Evolutionary conservation across 768 basidiomycete genomes (phyloP), one percentile per base, ranked within the genome.

Genomic region (Kockovaella imperatae): DNA sequence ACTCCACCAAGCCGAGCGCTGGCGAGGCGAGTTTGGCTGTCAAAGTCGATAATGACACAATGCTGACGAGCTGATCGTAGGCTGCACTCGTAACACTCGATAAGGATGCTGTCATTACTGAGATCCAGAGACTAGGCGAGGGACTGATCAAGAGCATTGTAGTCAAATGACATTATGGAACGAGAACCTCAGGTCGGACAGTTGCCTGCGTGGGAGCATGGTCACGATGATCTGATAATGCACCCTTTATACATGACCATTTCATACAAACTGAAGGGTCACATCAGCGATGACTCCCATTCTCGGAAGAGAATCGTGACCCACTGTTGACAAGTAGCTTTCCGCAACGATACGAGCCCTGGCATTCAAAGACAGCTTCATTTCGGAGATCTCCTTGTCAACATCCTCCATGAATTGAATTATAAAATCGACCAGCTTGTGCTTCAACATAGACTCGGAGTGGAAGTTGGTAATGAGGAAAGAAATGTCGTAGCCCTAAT

Each of bases 391-490:
- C 74, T 99, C 95, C 73, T 87, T 90, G 73, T 99, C 95, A 1
- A 99, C 95, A 62, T 97, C 95, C 66, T 96, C 90, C 91, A 96
- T 96, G 70, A 96, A 64, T 87, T 97, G 89, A 58, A 97, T 95
- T 74, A 99, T 95, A 73, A 99, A 99, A 74, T 99, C 95, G 30
- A 99, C 95, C 44, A 99, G 85, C 76, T 97, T 97, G 74, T 99
- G 95, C 75, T 97, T 99, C 59, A 97, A 77, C 95, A 99, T 97
- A 8, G 87, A 91, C 72, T 97, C 93, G 26, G 90, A 79, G 70
- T 99, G 90, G 43, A 84, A 83, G 72, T 97, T 95, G 49, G 93
- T 96, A 68, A 99, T 91, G 53, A 97, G 77, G 77, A 99, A 97
- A 2, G 89, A 93, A 54, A 99, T 97, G 58, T 97, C 95, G 60